Conservation (phyloP, 1,139 yeast genomes). For the Suhomyces bribrorum region DNA sequence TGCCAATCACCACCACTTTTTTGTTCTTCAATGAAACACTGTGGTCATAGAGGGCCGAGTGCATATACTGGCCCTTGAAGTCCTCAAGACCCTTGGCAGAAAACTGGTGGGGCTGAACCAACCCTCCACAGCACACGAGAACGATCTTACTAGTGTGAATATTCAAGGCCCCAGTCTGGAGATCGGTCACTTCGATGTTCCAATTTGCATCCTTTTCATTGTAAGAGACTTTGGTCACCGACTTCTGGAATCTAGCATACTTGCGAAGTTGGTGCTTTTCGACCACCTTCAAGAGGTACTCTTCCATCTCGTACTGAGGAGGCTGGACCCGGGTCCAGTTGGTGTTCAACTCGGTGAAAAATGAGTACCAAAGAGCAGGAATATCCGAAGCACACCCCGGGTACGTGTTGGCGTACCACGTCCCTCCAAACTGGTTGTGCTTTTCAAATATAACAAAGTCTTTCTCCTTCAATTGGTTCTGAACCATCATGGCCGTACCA, state of each 20-base stretch:
- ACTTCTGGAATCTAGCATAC: conserved; percentile 32
- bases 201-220: conserved; percentile 38
- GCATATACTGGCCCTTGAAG: conserved; percentile 49
- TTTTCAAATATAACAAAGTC: conserved; percentile 47
- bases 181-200: conserved; percentile 35
- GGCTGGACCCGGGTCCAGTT: conserved; percentile 51
- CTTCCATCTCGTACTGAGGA: conserved; percentile 51
- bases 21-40: conserved; percentile 31
- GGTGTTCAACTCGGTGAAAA: conserved; percentile 40
- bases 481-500: conserved; percentile 32
- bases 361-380: conserved; percentile 52
- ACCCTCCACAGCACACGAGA: conserved; percentile 39
- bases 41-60: conserved; percentile 52
- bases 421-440: conserved; percentile 51
- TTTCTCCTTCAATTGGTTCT: conserved; percentile 30
- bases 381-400: conserved; percentile 58
- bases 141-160: conserved; percentile 32
- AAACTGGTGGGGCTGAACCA: conserved; percentile 37
- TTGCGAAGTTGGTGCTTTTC: conserved; percentile 34
- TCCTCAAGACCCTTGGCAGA: conserved; percentile 38
- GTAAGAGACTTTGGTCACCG: conserved; percentile 31
- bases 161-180: conserved; percentile 32
- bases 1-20: conserved; percentile 26
- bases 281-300: conserved; percentile 44
- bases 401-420: conserved; percentile 56